Evolutionary conservation across 2,329 filamentous ascomycete species (phyloP).

Genomic region (Fusarium pseudonygamai): DNA sequence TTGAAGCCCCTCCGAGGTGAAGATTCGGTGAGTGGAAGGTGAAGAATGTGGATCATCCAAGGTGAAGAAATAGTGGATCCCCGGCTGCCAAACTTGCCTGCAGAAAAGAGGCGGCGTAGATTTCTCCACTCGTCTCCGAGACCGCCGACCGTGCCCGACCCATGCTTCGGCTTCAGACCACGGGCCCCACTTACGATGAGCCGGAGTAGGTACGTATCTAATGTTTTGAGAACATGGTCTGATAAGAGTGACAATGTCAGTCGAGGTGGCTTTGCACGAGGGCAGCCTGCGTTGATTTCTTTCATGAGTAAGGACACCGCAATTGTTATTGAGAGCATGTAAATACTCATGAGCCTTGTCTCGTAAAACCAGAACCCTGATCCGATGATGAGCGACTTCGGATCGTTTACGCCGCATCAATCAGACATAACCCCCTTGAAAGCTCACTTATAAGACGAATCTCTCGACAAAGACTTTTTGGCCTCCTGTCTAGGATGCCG

Average conservation of each 20-base stretch:
- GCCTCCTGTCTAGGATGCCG: slow-evolving; percentile 1
- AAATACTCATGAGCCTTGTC: not conserved
- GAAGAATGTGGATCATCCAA: slow-evolving; percentile 1
- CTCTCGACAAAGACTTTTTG: not conserved
- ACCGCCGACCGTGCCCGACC: slow-evolving; percentile 22
- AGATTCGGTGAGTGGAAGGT: slow-evolving; percentile 26
- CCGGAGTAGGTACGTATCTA: slow-evolving; percentile 22
- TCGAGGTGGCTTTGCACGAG: slow-evolving; percentile 23
- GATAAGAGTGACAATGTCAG: slow-evolving; percentile 17
- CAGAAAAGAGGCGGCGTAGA: slow-evolving; percentile 10
- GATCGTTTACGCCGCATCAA: slow-evolving; percentile 1
- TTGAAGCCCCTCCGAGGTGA: slow-evolving; percentile 46
- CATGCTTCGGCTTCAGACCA: too few relatives aligned
- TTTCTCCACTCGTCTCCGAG: slow-evolving; percentile 30
- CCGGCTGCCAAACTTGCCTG: not conserved
- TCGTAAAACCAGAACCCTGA: not conserved
- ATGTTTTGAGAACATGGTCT: slow-evolving; percentile 12
- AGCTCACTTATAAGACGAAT: slow-evolving; percentile 7
- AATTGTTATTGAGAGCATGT: not conserved
- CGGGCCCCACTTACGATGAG: slow-evolving; percentile 11
- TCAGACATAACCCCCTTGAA: slow-evolving; percentile 1
- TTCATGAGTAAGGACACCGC: not conserved
- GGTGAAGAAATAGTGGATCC: not conserved
- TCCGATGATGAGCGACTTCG: slow-evolving; percentile 22
- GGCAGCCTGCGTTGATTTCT: not conserved